phyloP scores from a whole-genome alignment of 2,329 filamentous ascomycete species.

The Rhynchosporium secalis region DNA sequence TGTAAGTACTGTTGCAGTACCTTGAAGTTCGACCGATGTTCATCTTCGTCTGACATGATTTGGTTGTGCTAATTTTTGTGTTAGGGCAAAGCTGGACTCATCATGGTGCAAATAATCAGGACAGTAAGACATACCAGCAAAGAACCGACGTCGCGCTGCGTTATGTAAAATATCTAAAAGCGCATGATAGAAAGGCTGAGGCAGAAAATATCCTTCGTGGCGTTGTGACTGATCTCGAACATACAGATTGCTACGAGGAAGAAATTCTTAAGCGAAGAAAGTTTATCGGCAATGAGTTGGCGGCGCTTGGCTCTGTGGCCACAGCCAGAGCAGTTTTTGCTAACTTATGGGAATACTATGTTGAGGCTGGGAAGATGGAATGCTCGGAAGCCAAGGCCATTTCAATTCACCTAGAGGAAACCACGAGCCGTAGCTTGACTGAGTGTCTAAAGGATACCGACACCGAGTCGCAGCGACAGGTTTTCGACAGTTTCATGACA shows the following conservation, averaged over 20 bases:
- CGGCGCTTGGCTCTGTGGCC: no score
- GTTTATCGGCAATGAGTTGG: no score
- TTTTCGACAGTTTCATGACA: conserved; percentile 23
- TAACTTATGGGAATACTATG: no score
- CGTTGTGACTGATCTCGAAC: no score
- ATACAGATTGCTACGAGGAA: no score
- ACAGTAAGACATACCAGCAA: conserved; percentile 21
- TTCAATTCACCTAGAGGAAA: conserved; percentile 15
- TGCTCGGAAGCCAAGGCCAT: conserved; percentile 23
- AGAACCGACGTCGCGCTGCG: conserved; percentile 27
- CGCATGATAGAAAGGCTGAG: no score
- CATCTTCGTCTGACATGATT: neutral
- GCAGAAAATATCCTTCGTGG: no score
- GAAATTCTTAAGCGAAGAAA: no score
- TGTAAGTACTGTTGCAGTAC: neutral
- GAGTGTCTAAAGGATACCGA: conserved; percentile 19
- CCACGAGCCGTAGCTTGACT: conserved; percentile 16
- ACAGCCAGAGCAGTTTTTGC: no score
- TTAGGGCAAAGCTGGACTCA: conserved; percentile 24
- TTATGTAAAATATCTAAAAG: conserved; percentile 17
- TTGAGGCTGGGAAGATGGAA: conserved; percentile 17
- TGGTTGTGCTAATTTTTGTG: neutral
- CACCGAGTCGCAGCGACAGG: conserved; percentile 19
- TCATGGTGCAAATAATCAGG: conserved; percentile 12
- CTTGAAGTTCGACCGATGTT: neutral